Percentiles rank a stretch among this genome's conserved stretches.
Evolutionary conservation across 805 yeast genomes (phyloP).

Genomic region (Candida insectorum): DNA sequence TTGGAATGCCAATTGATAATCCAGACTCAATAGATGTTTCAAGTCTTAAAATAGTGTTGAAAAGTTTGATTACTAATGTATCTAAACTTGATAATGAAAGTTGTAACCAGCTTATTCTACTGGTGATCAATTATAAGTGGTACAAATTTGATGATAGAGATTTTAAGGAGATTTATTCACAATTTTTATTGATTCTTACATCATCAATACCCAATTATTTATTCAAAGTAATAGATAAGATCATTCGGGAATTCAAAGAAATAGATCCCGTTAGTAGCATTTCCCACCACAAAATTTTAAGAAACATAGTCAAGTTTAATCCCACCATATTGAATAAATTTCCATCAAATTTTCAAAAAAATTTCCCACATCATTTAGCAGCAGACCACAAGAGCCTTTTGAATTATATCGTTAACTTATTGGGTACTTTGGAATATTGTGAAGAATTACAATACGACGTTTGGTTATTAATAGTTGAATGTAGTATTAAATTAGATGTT

Average conservation of each 20-base stretch:
- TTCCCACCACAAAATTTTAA: slow-evolving; percentile 57
- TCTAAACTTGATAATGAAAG: slow-evolving; percentile 60
- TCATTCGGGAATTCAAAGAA: slow-evolving; percentile 58
- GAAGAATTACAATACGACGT: slow-evolving; percentile 68
- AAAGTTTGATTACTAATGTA: slow-evolving; percentile 58
- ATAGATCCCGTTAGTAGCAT: slow-evolving; percentile 4
- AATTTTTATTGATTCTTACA: slow-evolving; percentile 73
- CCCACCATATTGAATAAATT: slow-evolving; percentile 78
- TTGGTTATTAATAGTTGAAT: slow-evolving; percentile 80
- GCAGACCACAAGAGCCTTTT: slow-evolving; percentile 50
- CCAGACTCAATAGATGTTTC: slow-evolving; percentile 51
- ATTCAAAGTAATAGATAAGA: slow-evolving; percentile 68
- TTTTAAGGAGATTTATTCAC: slow-evolving; percentile 44
- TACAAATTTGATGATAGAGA: slow-evolving; percentile 29
- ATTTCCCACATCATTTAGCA: slow-evolving; percentile 77
- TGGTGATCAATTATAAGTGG: slow-evolving; percentile 69
- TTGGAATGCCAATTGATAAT: slow-evolving; percentile 49
- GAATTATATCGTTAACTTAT: slow-evolving; percentile 64
- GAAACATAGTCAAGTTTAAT: slow-evolving; percentile 61
- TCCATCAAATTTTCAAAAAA: slow-evolving; percentile 51
- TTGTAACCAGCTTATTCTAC: slow-evolving; percentile 51
- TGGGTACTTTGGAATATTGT: slow-evolving; percentile 62
- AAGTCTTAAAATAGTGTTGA: slow-evolving; percentile 55
- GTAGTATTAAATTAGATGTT: slow-evolving; percentile 82
- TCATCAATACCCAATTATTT: slow-evolving; percentile 90